These are phyloP conservation scores for Lathyrus sativus DNA, from an alignment of 306 rosid genomes.

Conservation along the genomic window DNA sequence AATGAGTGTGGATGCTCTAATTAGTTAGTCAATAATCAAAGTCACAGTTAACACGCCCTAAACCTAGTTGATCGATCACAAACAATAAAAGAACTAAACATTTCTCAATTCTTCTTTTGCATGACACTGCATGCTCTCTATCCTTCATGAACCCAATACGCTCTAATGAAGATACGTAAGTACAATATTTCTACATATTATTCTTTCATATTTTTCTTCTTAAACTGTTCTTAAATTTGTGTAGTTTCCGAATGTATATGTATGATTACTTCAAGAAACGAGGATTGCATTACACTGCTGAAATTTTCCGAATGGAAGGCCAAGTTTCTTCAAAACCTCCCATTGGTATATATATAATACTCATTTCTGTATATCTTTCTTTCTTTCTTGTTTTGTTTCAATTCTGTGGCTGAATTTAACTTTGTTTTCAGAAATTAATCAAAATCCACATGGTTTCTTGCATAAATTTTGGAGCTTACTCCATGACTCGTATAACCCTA, in stretches of 20 bases:
- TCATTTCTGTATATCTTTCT: too few relatives aligned
- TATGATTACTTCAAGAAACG: slow-evolving; percentile 6
- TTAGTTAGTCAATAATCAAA: not conserved
- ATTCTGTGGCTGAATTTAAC: not conserved
- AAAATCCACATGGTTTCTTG: slow-evolving; percentile 9
- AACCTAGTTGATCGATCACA: not conserved
- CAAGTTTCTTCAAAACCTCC: not conserved
- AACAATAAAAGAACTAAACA: not conserved
- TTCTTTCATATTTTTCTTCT: not conserved
- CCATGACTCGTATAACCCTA: not conserved
- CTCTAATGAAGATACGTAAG: not conserved
- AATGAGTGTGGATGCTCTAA: too few relatives aligned
- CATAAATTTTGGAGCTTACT: not conserved
- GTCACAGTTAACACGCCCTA: not conserved
- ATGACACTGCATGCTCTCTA: not conserved
- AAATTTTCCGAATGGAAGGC: not conserved
- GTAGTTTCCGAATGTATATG: slow-evolving; percentile 2
- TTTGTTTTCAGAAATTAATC: not conserved
- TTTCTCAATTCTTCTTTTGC: not conserved
- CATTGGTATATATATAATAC: not conserved
- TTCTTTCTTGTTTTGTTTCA: not conserved
- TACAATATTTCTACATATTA: not conserved
- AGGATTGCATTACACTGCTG: not conserved
- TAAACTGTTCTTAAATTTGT: not conserved
- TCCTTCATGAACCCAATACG: not conserved